Evolutionary conservation across 2,329 filamentous ascomycete genomes (phyloP).

Genomic region (Alternaria sp.): DNA sequence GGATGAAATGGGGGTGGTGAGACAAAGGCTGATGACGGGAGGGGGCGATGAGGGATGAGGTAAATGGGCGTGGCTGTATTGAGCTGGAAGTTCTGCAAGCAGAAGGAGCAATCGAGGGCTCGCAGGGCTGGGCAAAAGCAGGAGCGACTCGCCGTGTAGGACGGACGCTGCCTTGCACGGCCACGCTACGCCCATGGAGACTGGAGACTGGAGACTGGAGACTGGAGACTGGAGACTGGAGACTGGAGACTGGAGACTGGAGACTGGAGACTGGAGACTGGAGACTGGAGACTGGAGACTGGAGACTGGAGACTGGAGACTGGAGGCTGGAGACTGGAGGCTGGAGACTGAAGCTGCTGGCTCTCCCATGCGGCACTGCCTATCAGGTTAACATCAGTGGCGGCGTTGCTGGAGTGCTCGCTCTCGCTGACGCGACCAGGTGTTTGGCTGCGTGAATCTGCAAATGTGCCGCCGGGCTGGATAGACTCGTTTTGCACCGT

Average conservation of each 20-base stretch:
- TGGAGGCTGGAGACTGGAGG: no score
- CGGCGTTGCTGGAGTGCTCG: not conserved
- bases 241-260: not conserved
- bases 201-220: not conserved
- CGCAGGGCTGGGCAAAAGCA: constrained; percentile 13
- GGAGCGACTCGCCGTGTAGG: constrained; percentile 18
- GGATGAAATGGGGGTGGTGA: constrained; percentile 11
- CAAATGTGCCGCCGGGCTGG: not conserved
- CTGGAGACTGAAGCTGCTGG: constrained; percentile 1
- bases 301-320: not conserved
- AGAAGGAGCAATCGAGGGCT: constrained; percentile 21
- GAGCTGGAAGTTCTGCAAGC: constrained; percentile 9
- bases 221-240: not conserved
- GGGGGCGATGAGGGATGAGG: constrained; percentile 2
- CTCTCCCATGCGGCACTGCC: constrained; percentile 2
- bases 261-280: not conserved
- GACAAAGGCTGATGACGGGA: constrained; percentile 4
- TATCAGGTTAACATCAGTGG: constrained; percentile 7
- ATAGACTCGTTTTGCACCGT: constrained; percentile 3
- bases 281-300: not conserved
- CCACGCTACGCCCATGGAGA: constrained; percentile 2
- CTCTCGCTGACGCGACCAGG: constrained; percentile 7
- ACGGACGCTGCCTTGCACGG: constrained; percentile 3
- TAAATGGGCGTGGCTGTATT: not conserved
- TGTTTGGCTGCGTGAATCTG: constrained; percentile 7